Evolutionary conservation across 805 yeast species (phyloP), one percentile per base, ranked within the genome.

Genomic region (Candida quercuum): DNA sequence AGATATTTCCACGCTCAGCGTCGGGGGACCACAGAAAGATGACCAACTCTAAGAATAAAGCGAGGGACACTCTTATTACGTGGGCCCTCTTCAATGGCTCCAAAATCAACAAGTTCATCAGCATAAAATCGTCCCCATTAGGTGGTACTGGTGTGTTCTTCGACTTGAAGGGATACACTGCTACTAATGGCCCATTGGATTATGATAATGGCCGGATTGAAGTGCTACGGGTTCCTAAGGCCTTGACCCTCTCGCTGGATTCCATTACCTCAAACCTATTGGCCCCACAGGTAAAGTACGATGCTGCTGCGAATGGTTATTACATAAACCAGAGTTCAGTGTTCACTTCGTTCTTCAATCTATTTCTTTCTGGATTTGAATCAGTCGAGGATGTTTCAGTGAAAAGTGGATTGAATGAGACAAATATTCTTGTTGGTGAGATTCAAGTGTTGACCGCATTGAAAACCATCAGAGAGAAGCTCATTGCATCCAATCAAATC

Each of bases 91-190:
- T 35, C 0, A 32, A 35, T 6, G 51, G 54, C 0, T 32, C 31
- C 11, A 18, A 14, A 1, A 11, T 43, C 8, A 41, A 45, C 8
- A 35, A 49, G 2, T 33, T 30, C 14, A 16, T 53, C 28, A 25
- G 36, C 6, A 32, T 61, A 24, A 48, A 46, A 34, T 32, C 39
- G 4, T 60, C 65, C 1, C 15, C 43, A 2, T 43, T 50, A 3
- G 63, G 64, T 3, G 71, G 75, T 6, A 46, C 57, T 1, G 72
- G 71, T 2, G 56, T 66, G 2, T 65, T 61, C 45, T 55, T 48
- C 16, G 41, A 47, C 6, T 9, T 42, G 2, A 24, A 32, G 2
- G 15, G 33, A 10, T 39, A 30, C 18, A 16, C 17, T 3, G 19
- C 22, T 8, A 33, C 38, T 4, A 30, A 38, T 5, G 47, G 38